Evolutionary conservation across 768 basidiomycete species (phyloP).

Genomic region (Omphalotus guepiniiformis): DNA sequence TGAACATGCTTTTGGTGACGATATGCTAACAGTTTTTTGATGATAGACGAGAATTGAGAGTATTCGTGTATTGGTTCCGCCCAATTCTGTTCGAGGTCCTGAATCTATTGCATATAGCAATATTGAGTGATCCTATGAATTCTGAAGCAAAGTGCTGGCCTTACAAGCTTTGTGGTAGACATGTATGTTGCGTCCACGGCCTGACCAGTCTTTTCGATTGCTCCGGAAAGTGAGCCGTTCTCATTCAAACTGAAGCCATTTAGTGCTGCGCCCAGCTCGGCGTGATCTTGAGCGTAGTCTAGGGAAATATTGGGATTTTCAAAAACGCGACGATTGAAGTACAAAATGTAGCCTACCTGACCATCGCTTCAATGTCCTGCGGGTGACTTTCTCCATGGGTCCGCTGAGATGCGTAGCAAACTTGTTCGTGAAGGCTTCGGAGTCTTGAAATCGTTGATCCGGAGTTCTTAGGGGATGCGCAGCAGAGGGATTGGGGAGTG

Average conservation of each 20-base stretch:
- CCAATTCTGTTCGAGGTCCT: slow-evolving; percentile 92
- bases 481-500: slow-evolving; percentile 85
- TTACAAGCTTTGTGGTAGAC: slow-evolving; percentile 83
- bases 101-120: slow-evolving; percentile 48
- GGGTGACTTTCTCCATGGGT: slow-evolving; percentile 94
- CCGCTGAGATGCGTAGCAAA: slow-evolving; percentile 90
- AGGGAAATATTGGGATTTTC: slow-evolving; percentile 3
- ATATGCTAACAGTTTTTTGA: slow-evolving; percentile 90
- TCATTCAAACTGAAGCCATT: slow-evolving; percentile 95
- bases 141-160: slow-evolving; percentile 19
- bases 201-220: slow-evolving; percentile 96
- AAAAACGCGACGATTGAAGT: not conserved
- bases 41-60: slow-evolving; percentile 89
- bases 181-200: slow-evolving; percentile 93
- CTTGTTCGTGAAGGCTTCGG: slow-evolving; percentile 93
- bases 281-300: slow-evolving; percentile 85
- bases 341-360: slow-evolving; percentile 52
- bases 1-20: slow-evolving; percentile 98
- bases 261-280: slow-evolving; percentile 85
- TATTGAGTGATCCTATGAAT: slow-evolving; percentile 9
- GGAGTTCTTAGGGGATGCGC: slow-evolving; percentile 87
- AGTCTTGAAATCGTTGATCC: slow-evolving; percentile 94
- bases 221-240: slow-evolving; percentile 62
- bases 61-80: slow-evolving; percentile 97
- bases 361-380: slow-evolving; percentile 92